Evolutionary conservation across 2,329 filamentous ascomycete species (phyloP).

Genomic region (Xylaria sp.): DNA sequence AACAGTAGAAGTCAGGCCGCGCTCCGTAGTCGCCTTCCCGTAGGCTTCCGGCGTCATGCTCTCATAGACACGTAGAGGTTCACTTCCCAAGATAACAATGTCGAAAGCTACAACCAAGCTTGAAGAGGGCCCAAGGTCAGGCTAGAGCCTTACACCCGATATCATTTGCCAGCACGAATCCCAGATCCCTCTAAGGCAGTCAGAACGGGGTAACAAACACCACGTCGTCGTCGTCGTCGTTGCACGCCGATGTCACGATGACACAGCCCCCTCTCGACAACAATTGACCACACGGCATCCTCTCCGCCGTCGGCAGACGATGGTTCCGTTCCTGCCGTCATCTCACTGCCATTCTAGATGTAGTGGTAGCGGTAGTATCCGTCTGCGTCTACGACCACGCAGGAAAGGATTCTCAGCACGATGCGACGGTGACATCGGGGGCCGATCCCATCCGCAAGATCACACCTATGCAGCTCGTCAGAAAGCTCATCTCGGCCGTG

Average conservation of each 20-base stretch:
- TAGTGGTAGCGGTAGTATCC: slow-evolving; percentile 30
- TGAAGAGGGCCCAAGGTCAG: slow-evolving; percentile 61
- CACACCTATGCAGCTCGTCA: too few relatives aligned
- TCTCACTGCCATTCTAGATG: slow-evolving; percentile 39
- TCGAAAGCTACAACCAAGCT: slow-evolving; percentile 57
- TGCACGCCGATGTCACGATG: slow-evolving; percentile 57
- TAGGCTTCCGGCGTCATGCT: slow-evolving; percentile 61
- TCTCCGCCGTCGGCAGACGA: slow-evolving; percentile 32
- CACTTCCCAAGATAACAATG: slow-evolving; percentile 61
- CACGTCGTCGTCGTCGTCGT: slow-evolving; percentile 53
- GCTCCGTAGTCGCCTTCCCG: slow-evolving; percentile 56
- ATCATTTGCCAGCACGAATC: slow-evolving; percentile 54
- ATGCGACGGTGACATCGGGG: slow-evolving; percentile 50
- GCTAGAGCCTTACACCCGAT: slow-evolving; percentile 61
- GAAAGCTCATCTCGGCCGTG: slow-evolving; percentile 55
- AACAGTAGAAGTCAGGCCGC: slow-evolving; percentile 57
- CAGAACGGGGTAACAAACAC: slow-evolving; percentile 48
- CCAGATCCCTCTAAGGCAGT: neutral
- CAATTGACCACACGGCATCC: slow-evolving; percentile 8
- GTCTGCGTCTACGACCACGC: slow-evolving; percentile 23
- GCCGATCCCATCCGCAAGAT: slow-evolving; percentile 58
- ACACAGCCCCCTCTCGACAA: slow-evolving; percentile 44
- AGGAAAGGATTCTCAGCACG: slow-evolving; percentile 52
- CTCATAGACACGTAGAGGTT: slow-evolving; percentile 63
- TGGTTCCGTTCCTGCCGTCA: slow-evolving; percentile 31